Conservation (phyloP, 1,284 basidiomycete genomes). For the Mycena sp. region DNA sequence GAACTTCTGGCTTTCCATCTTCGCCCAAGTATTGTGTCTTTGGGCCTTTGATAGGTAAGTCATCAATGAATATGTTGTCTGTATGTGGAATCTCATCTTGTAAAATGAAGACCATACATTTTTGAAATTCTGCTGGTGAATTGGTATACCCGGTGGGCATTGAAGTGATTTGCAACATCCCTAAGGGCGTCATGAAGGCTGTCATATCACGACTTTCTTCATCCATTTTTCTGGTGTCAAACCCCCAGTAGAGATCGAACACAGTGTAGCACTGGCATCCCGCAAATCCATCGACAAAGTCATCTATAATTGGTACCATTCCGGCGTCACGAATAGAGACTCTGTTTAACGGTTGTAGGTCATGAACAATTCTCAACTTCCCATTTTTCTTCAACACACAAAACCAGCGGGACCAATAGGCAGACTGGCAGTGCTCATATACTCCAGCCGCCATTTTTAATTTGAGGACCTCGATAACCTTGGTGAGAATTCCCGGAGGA, state of each 20-base stretch:
- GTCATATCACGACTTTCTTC: constrained; percentile 37
- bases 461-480: constrained; percentile 45
- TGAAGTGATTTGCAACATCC: constrained; percentile 40
- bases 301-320: constrained; percentile 43
- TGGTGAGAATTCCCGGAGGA: constrained; percentile 45
- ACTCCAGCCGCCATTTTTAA: constrained; percentile 39
- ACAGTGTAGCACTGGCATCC: constrained; percentile 42
- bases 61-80: constrained; percentile 43
- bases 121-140: constrained; percentile 46
- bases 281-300: constrained; percentile 44
- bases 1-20: constrained; percentile 38
- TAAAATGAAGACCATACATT: constrained; percentile 46
- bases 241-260: constrained; percentile 46
- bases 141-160: constrained; percentile 49
- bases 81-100: constrained; percentile 43
- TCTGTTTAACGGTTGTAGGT: constrained; percentile 41
- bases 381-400: constrained; percentile 50
- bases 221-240: constrained; percentile 36
- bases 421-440: constrained; percentile 37
- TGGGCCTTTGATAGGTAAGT: constrained; percentile 46
- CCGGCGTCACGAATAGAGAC: constrained; percentile 42
- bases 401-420: constrained; percentile 53
- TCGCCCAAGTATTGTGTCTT: constrained; percentile 34
- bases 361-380: constrained; percentile 42
- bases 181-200: constrained; percentile 44